These are phyloP conservation scores for Magnaporthales sp. DNA, from an alignment of 2,329 filamentous ascomycete species.

Conservation along the genomic window DNA sequence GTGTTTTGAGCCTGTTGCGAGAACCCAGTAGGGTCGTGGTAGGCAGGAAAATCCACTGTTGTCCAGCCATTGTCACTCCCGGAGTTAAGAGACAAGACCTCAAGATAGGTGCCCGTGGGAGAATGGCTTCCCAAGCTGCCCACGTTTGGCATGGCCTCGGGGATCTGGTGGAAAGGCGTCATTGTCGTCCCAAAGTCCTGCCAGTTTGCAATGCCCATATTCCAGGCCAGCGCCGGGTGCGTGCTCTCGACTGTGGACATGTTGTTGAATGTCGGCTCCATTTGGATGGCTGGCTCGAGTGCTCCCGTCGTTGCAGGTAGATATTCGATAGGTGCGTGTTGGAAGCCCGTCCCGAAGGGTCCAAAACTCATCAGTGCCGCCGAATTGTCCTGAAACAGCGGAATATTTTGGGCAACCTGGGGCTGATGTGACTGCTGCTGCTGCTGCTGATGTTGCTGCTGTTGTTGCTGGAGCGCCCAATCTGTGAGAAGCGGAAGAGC, in stretches of 20 bases:
- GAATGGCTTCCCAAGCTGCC: conserved; percentile 51
- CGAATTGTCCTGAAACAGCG: conserved; percentile 48
- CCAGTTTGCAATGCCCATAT: conserved; percentile 61
- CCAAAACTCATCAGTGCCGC: conserved; percentile 44
- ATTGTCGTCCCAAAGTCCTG: conserved; percentile 68
- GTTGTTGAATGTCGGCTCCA: conserved; percentile 54
- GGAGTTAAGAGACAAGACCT: conserved; percentile 72
- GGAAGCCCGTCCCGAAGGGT: conserved; percentile 28
- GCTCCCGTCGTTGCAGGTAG: conserved; percentile 55
- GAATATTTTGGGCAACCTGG: conserved; percentile 35
- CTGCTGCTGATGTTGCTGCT: conserved; percentile 28
- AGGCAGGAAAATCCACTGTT: conserved; percentile 67
- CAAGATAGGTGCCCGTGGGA: conserved; percentile 71
- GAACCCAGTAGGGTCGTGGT: conserved; percentile 54
- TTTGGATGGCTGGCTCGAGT: conserved; percentile 49
- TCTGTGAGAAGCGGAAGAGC: conserved; percentile 47
- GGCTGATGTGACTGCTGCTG: conserved; percentile 21
- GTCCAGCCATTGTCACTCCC: conserved; percentile 86
- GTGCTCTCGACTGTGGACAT: conserved; percentile 43
- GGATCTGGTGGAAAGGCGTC: conserved; percentile 21
- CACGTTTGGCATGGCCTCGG: conserved; percentile 33
- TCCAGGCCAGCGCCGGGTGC: conserved; percentile 53
- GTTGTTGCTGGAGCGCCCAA: conserved; percentile 52
- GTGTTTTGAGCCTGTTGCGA: conserved; percentile 40
- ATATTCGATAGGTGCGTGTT: conserved; percentile 44